Percentiles rank a stretch among this genome's conserved stretches.
Evolutionary conservation across 164 flowering plant species (phyloP).

Genomic region (Liquidambar formosana): DNA sequence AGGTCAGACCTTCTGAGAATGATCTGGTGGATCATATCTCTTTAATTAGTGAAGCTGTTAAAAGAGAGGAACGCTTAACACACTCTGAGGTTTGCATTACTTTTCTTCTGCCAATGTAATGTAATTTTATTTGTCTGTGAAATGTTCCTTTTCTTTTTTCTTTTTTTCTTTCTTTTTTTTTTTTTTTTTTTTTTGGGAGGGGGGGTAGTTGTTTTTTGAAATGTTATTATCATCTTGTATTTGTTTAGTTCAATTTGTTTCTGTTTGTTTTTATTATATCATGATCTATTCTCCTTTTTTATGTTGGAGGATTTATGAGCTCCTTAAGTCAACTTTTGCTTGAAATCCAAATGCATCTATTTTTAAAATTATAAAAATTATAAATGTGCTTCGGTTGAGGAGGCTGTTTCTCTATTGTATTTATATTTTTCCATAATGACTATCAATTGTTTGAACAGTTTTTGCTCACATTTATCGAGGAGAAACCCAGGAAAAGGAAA

Average conservation of each 20-base stretch:
- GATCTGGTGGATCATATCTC: constrained; percentile 46
- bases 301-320: no score
- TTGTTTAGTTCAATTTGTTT: no score
- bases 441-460: constrained; percentile 43
- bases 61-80: constrained; percentile 40
- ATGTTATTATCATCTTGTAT: no score
- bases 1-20: constrained; percentile 38
- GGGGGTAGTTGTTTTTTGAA: no score
- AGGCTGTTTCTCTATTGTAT: no score
- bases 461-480: constrained; percentile 44
- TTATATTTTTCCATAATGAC: background rate
- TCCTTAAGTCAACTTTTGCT: background rate
- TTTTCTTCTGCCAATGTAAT: background rate
- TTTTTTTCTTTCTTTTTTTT: background rate
- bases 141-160: background rate
- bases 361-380: no score
- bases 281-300: no score
- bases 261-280: no score
- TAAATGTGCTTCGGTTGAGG: no score
- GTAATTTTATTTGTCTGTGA: no score
- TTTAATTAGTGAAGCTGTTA: constrained; percentile 40
- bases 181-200: no score
- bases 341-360: background rate
- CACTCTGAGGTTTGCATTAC: constrained; percentile 39
- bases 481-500: constrained; percentile 50